Evolutionary conservation across 1,284 basidiomycete species (phyloP).

Genomic region (Stygiomarasmius scandens): DNA sequence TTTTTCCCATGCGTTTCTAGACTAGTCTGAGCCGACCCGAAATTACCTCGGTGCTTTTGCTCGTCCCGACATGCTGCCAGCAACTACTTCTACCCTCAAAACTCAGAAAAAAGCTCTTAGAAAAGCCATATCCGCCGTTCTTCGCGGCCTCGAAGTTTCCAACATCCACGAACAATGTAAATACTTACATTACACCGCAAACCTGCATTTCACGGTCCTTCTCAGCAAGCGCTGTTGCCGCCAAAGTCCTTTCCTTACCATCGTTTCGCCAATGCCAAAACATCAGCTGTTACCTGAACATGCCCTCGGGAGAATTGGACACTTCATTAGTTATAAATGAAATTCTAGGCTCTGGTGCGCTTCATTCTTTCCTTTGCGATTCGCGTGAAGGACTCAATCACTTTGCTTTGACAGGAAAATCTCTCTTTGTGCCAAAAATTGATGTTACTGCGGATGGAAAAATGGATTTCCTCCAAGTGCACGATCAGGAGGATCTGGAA

Average conservation of each 20-base stretch:
- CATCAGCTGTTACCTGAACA: slow-evolving; percentile 77
- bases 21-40: too few relatives aligned
- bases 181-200: slow-evolving; percentile 7
- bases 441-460: slow-evolving; percentile 41
- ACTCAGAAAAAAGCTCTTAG: slow-evolving; percentile 58
- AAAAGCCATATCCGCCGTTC: slow-evolving; percentile 46
- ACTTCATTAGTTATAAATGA: slow-evolving; percentile 53
- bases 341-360: slow-evolving; percentile 51
- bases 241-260: slow-evolving; percentile 49
- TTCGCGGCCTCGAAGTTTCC: slow-evolving; percentile 43
- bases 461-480: slow-evolving; percentile 71
- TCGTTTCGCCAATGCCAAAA: slow-evolving; percentile 51
- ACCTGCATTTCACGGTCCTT: slow-evolving; percentile 16
- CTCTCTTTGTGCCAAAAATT: slow-evolving; percentile 72
- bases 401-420: slow-evolving; percentile 51
- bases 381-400: slow-evolving; percentile 3
- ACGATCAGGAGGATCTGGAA: slow-evolving; percentile 58
- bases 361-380: slow-evolving; percentile 3
- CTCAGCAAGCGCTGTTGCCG: slow-evolving; percentile 56
- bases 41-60: too few relatives aligned
- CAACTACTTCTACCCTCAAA: slow-evolving; percentile 25
- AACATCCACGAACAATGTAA: slow-evolving; percentile 65
- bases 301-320: slow-evolving; percentile 71
- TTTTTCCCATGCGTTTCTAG: too few relatives aligned
- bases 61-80: neutral